These are phyloP conservation scores for Imleria badia DNA, from an alignment of 768 basidiomycete genomes.

Conservation along the genomic window DNA sequence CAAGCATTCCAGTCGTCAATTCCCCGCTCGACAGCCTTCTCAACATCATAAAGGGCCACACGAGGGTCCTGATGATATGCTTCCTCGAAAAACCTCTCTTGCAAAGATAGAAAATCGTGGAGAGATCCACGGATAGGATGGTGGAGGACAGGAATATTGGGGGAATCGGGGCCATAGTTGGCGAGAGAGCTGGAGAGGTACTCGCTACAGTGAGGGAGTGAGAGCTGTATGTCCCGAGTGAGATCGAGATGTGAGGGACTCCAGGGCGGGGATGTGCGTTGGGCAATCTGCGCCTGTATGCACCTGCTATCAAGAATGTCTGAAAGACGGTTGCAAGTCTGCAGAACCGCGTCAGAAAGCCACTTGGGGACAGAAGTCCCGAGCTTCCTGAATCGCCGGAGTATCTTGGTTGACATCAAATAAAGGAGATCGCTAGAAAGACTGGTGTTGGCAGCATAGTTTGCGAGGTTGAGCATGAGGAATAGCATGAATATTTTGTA, in stretches of 20 bases:
- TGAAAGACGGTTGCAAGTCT: background rate
- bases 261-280: background rate
- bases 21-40: background rate
- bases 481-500: background rate
- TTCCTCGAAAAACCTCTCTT: background rate
- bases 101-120: background rate
- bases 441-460: background rate
- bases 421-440: background rate
- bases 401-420: background rate
- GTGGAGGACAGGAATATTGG: background rate
- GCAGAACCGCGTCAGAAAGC: background rate
- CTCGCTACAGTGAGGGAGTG: background rate
- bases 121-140: background rate
- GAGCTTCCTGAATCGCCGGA: background rate
- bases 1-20: background rate
- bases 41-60: background rate
- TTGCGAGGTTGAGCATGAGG: background rate
- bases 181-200: background rate
- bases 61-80: background rate
- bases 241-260: background rate
- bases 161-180: too few species aligned
- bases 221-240: background rate
- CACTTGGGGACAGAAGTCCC: background rate
- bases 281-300: background rate
- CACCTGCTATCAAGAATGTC: background rate